These are phyloP conservation scores for Alternaria sp. DNA, from an alignment of 2,329 filamentous ascomycete genomes.

Conservation along the genomic window DNA sequence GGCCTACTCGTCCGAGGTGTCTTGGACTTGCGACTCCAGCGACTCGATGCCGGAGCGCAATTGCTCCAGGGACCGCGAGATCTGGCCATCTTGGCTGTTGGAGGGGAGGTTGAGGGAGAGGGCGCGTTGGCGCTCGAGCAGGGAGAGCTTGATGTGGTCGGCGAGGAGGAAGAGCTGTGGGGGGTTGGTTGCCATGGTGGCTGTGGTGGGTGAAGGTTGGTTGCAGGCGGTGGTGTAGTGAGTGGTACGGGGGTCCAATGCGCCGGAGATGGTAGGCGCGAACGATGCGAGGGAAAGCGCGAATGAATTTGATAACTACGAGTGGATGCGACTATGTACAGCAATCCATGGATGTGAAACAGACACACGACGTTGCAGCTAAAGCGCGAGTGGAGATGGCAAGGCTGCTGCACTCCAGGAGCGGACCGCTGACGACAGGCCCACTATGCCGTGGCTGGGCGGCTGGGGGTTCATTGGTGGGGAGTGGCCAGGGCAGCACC, in stretches of 20 bases:
- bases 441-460: conserved; percentile 1
- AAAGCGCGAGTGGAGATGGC: conserved; percentile 5
- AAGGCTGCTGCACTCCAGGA: conserved; percentile 20
- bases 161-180: conserved; percentile 88
- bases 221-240: neutral
- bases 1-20: conserved; percentile 64
- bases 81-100: conserved; percentile 84
- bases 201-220: conserved; percentile 6
- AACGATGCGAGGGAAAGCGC: neutral
- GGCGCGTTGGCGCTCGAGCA: conserved; percentile 89
- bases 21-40: conserved; percentile 69
- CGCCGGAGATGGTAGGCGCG: conserved; percentile 9
- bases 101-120: conserved; percentile 79
- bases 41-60: conserved; percentile 79
- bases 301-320: neutral
- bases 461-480: neutral
- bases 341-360: neutral
- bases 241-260: neutral
- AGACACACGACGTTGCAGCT: conserved; percentile 1
- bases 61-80: conserved; percentile 85
- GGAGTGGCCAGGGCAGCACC: neutral
- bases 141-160: conserved; percentile 94
- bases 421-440: conserved; percentile 21
- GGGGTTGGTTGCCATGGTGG: conserved; percentile 55
- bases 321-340: neutral